A percentile compares a stretch with the other conserved stretches of the same genome.
phyloP scores from a whole-genome alignment of 345 rosid species.

The Hypericum androsaemum region DNA sequence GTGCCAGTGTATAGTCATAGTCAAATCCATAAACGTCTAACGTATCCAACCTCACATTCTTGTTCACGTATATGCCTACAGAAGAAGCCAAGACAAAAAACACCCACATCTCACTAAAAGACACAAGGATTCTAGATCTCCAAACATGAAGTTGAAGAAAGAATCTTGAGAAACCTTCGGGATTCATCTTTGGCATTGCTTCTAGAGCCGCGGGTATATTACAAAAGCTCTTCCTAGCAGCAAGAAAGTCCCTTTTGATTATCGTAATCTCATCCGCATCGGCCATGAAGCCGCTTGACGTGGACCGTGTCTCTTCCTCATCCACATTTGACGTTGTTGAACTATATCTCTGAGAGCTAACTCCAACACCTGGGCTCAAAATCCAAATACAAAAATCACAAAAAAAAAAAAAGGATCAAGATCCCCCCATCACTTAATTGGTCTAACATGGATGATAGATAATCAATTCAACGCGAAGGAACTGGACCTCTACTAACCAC shows the following conservation, averaged over 20 bases:
- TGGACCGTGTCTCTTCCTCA: slow-evolving; percentile 20
- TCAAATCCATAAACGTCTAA: slow-evolving; percentile 91
- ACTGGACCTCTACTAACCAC: background rate
- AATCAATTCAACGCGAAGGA: background rate
- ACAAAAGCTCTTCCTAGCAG: slow-evolving; percentile 62
- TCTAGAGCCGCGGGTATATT: slow-evolving; percentile 56
- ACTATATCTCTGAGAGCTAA: slow-evolving; percentile 24
- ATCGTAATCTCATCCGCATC: slow-evolving; percentile 36
- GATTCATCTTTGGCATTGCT: slow-evolving; percentile 75
- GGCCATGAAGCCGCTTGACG: slow-evolving; percentile 12
- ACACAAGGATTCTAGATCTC: background rate
- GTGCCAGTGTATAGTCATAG: slow-evolving; percentile 90
- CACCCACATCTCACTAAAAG: background rate
- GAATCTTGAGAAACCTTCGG: slow-evolving; percentile 43
- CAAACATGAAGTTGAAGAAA: background rate
- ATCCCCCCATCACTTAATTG: background rate
- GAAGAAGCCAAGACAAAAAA: slow-evolving; percentile 3
- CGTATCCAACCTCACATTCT: slow-evolving; percentile 71
- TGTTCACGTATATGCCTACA: slow-evolving; percentile 79
- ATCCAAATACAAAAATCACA: background rate
- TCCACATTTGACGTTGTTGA: slow-evolving; percentile 25
- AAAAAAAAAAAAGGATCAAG: background rate
- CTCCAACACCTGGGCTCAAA: slow-evolving; percentile 24
- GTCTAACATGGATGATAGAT: background rate
- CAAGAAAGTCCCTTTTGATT: slow-evolving; percentile 52